These are phyloP conservation scores for Coemansia sp. DNA, from an alignment of 192 early-diverging fungal genomes.

Conservation along the genomic window DNA sequence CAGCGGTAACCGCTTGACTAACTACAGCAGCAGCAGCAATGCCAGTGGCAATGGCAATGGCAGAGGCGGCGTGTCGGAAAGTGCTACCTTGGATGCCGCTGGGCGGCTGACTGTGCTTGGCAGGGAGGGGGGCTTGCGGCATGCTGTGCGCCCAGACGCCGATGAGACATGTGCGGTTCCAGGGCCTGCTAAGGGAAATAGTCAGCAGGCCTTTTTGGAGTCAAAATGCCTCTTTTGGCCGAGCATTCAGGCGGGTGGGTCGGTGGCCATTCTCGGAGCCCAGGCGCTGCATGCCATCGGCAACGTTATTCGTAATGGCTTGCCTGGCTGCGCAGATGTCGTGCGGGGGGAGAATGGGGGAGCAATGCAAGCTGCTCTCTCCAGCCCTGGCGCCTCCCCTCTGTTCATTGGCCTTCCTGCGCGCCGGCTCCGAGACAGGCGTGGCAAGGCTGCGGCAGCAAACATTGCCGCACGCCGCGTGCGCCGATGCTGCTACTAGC, in stretches of 20 bases:
- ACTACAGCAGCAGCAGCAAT: neutral
- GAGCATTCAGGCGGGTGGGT: neutral
- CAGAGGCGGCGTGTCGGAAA: neutral
- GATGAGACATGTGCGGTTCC: constrained; percentile 39
- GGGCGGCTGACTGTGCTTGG: constrained; percentile 6
- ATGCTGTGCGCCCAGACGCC: constrained; percentile 10
- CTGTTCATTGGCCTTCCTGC: neutral
- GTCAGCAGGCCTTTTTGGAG: neutral
- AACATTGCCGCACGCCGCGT: constrained; percentile 8
- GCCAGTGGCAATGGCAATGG: neutral
- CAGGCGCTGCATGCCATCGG: neutral
- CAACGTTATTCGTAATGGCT: constrained; percentile 12
- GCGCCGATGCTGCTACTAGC: neutral
- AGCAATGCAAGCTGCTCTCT: neutral
- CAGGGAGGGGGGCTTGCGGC: constrained; percentile 7
- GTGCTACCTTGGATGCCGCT: neutral
- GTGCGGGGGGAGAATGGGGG: neutral
- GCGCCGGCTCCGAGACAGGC: neutral
- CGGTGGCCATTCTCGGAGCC: neutral
- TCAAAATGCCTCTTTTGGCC: neutral
- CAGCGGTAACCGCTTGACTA: neutral
- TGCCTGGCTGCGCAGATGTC: neutral
- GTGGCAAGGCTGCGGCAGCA: neutral
- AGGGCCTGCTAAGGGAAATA: neutral
- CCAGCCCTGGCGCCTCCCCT: neutral